Base-by-base conservation (phyloP, 345 rosid species). In the Gossypium mustelinum region DNA sequence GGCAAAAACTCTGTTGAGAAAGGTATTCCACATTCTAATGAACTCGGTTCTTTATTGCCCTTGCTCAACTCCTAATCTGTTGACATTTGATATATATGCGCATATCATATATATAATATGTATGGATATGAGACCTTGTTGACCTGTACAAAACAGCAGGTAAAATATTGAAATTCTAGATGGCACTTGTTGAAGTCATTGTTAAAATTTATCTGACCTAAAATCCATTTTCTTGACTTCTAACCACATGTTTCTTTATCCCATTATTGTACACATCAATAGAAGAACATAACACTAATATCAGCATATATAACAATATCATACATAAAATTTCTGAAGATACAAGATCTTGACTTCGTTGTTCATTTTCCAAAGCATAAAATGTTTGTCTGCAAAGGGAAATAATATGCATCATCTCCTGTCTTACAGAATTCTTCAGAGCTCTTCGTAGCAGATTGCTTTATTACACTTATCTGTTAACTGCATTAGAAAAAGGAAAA, bases 1-100 rank as follows among this genome's bases (percentile, higher is more conserved):
- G 86, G 87, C 70, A 79, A 86, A 79, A 75, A 41, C 18, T 79
- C 87, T 78, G 66, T 73, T 14, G 93, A 84, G 75, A 86, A 85
- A 82, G 98, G 96, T 92, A 81, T 48, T 67, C 58, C 13, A n/a
- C 43, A 58, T 67, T 66, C 51, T 57, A 27, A 20, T 58, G 22
- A 48, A 41, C 29, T 24, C 64, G 1, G 13, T 20, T 9, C 24
- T 72, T 11, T 14, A 12, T 65, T 9, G 16, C 22, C 44, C 68
- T 69, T 50, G 20, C 50, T n/a, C 24, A 39, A 63, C 25, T 63
- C 50, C 48, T 39, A 39, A 34, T 63, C 48, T 44, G n/a, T 63
- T 63, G 22, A 41, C 68, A 39, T 63, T 63, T 41, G 8, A 63
- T 39, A 48, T 48, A 34, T 34, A 34, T 34, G 7, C 41, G 41